Evolutionary conservation across 2,329 filamentous ascomycete species (phyloP).

Genomic region (Xylaria sp.): DNA sequence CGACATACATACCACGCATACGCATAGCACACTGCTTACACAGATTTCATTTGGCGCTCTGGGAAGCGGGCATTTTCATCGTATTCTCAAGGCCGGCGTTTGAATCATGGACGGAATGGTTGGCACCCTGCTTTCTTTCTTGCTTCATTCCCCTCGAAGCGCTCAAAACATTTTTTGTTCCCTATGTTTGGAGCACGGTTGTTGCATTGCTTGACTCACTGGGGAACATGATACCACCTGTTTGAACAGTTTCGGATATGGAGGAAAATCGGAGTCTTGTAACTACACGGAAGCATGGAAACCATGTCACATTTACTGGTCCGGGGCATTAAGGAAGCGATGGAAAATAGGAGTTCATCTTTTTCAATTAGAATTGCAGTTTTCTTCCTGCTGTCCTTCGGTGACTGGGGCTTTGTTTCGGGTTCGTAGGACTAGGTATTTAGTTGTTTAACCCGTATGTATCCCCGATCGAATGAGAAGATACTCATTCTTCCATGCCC

Average conservation of each 20-base stretch:
- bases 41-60: constrained; percentile 11
- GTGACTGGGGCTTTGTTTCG: not conserved
- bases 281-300: not conserved
- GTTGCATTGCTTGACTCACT: constrained; percentile 1
- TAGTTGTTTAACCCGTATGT: no score
- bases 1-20: not conserved
- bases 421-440: not conserved
- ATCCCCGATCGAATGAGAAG: no score
- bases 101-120: not conserved
- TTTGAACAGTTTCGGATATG: no score
- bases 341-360: not conserved
- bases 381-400: not conserved
- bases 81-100: not conserved
- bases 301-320: not conserved
- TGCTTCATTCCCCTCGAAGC: not conserved
- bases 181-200: not conserved
- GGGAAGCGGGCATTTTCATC: not conserved
- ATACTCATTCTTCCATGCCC: no score
- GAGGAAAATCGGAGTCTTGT: not conserved
- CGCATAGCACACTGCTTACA: constrained; percentile 1
- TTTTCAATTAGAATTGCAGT: not conserved
- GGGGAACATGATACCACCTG: constrained; percentile 19
- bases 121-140: not conserved
- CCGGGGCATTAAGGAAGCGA: not conserved
- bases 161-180: not conserved